Evolutionary conservation across 2,329 filamentous ascomycete species (phyloP), one percentile per base, ranked within the genome.

Genomic region (Penicillium expansum): DNA sequence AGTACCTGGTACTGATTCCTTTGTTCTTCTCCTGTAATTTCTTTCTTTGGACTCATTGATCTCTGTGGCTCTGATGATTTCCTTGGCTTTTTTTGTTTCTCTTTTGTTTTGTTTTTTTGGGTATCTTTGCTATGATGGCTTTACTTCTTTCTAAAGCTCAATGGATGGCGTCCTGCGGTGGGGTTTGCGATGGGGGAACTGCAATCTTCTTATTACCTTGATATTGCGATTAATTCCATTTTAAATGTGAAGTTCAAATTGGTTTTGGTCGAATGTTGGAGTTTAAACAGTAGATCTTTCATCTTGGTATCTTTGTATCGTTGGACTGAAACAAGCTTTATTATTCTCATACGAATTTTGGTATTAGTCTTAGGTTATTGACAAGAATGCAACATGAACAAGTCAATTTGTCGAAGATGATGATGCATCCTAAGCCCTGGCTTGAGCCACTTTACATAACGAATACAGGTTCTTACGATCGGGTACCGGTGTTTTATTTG

Each of bases 111-210:
- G 48, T 51, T 49, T 53, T 54, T 52, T 38, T 45, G 59, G 48
- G 48, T 61, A 51, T 62, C 50, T 60, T 59, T 22, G 53, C 55
- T 61, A 55, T 44, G 52, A 58, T 56, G 53, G 44, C 48, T 61
- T 62, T 44, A 50, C 67, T 65, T 59, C 59, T 57, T 56, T 58
- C 49, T 55, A 59, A 61, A 63, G 62, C 72, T 55, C 67, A 67
- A 65, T 60, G 69, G 67, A 64, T 69, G 71, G 70, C 71, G 71
- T 74, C 67, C 52, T 69, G 67, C 59, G 72, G 68, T 71, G 70
- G 71, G 70, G 67, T 67, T 69, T 67, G 57, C 52, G 61, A 63
- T 57, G 66, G 66, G 69, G 68, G 67, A 69, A 66, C 65, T 61
- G 61, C 62, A n/a, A 33, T 54, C 48, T 47, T 58, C 22, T 55